Conservation (phyloP, 495 filamentous ascomycete species). For the Chaetomium cochliodes region DNA sequence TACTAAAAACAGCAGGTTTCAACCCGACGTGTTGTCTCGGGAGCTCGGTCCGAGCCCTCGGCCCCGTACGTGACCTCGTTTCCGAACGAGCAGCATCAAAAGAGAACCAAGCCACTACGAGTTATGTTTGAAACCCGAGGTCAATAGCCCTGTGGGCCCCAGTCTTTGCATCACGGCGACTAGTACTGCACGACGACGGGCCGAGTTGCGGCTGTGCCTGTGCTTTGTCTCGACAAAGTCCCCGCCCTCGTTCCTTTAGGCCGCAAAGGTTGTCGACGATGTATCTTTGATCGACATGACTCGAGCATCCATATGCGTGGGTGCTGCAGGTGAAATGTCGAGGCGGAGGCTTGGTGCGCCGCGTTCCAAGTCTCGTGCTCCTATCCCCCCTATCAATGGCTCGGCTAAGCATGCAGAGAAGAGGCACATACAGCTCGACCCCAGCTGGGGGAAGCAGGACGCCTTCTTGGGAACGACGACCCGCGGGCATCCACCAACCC, state of each 20-base stretch:
- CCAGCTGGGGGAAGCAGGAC: not conserved
- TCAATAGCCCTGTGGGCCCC: not conserved
- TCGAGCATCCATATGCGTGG: not conserved
- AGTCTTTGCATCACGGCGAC: not conserved
- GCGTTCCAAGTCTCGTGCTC: slow-evolving; percentile 7
- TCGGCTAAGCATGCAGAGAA: slow-evolving; percentile 16
- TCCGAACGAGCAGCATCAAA: not conserved
- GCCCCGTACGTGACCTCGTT: not conserved
- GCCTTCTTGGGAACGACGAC: slow-evolving; percentile 6
- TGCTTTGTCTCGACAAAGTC: not conserved
- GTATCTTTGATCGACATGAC: not conserved
- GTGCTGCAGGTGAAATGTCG: slow-evolving; percentile 2
- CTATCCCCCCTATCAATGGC: slow-evolving; percentile 7
- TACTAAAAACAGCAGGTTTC: not conserved
- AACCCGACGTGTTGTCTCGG: not conserved
- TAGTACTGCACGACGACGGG: not conserved
- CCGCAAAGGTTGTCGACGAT: not conserved
- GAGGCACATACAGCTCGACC: slow-evolving; percentile 15
- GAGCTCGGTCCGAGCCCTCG: slow-evolving; percentile 6
- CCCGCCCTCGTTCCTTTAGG: not conserved
- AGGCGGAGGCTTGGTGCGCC: not conserved
- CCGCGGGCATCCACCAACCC: not conserved
- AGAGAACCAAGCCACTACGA: not conserved
- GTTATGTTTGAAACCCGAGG: not conserved
- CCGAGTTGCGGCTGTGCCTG: not conserved